Evolutionary conservation across 345 rosid species (phyloP).

Genomic region (Rhodamnia rubescens): DNA sequence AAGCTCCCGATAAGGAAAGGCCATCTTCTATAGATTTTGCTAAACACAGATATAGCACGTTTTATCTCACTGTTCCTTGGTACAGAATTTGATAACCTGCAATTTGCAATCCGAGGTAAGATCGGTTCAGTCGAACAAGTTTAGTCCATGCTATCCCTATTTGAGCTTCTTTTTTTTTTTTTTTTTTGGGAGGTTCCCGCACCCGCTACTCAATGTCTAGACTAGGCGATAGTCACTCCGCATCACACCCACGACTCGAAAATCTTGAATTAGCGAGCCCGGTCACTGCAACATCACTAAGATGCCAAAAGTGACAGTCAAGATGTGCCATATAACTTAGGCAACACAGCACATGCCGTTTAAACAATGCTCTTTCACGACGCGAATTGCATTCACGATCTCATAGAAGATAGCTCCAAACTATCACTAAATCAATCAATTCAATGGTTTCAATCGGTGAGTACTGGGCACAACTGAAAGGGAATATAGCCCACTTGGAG

Average conservation of each 20-base stretch:
- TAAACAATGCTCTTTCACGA: too few relatives aligned
- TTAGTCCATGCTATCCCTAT: not conserved
- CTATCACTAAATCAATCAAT: not conserved
- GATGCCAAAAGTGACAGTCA: not conserved
- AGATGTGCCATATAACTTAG: too few relatives aligned
- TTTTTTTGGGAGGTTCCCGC: not conserved
- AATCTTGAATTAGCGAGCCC: not conserved
- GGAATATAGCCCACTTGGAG: not conserved
- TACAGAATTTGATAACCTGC: not conserved
- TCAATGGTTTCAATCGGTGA: not conserved
- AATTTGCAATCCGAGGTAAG: too few relatives aligned
- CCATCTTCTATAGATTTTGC: not conserved
- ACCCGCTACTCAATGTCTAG: not conserved
- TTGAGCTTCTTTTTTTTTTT: not conserved
- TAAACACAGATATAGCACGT: not conserved
- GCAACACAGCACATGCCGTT: too few relatives aligned
- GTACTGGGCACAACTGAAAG: not conserved
- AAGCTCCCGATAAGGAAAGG: not conserved
- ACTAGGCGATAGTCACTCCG: fast-evolving
- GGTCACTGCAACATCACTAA: fast-evolving
- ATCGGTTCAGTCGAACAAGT: not conserved
- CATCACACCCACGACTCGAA: not conserved
- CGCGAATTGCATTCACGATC: not conserved
- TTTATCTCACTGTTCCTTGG: not conserved
- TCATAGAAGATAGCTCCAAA: not conserved